phyloP scores from a whole-genome alignment of 192 early-diverging fungal species.

The Radiomyces spectabilis region DNA sequence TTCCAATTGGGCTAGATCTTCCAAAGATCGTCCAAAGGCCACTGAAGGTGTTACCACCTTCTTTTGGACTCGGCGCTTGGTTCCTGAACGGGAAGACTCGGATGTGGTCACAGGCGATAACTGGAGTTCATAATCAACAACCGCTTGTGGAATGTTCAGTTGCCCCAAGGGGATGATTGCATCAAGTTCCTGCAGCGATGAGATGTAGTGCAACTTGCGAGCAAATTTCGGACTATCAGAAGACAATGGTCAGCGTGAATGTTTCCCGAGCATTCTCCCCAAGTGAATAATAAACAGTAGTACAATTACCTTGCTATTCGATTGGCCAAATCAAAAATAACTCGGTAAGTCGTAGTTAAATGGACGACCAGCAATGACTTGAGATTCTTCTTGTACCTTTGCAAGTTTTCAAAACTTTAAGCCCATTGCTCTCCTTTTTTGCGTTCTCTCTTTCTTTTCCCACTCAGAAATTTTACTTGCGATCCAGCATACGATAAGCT shows the following conservation, averaged over 20 bases:
- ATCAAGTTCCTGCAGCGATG: slow-evolving; percentile 62
- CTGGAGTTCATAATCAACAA: slow-evolving; percentile 44
- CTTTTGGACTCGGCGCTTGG: too few relatives aligned
- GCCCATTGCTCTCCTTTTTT: neutral
- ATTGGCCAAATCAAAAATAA: slow-evolving; percentile 82
- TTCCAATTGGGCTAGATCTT: slow-evolving; percentile 35
- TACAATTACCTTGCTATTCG: slow-evolving; percentile 75
- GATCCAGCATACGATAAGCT: slow-evolving; percentile 72
- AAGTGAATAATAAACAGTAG: too few relatives aligned
- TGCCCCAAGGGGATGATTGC: slow-evolving; percentile 60
- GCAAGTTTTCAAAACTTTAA: neutral
- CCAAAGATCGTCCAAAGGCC: slow-evolving; percentile 70
- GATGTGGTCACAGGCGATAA: neutral
- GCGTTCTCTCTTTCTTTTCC: neutral
- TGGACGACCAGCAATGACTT: slow-evolving; percentile 90
- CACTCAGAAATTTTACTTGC: slow-evolving; percentile 61
- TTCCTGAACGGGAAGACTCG: too few relatives aligned
- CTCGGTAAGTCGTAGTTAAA: slow-evolving; percentile 73
- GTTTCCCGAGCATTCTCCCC: too few relatives aligned
- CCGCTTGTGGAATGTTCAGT: slow-evolving; percentile 66
- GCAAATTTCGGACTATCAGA: slow-evolving; percentile 79
- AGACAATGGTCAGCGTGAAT: neutral
- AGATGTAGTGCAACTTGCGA: slow-evolving; percentile 75
- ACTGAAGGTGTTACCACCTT: neutral
- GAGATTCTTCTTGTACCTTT: slow-evolving; percentile 86